phyloP scores from a whole-genome alignment of 2,329 filamentous ascomycete species.

The Aspergillus sergii region DNA sequence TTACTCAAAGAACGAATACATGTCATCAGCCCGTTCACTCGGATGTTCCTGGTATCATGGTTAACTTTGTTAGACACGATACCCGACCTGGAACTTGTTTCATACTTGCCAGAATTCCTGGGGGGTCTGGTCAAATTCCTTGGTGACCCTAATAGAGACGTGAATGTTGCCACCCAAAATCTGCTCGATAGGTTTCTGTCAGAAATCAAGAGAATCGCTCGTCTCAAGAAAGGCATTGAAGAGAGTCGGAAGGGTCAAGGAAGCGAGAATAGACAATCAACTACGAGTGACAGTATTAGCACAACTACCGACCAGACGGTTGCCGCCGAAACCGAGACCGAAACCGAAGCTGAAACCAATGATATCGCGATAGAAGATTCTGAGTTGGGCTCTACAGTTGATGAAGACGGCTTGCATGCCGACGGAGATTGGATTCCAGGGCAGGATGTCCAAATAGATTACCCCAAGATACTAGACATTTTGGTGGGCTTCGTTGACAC shows the following conservation, averaged over 20 bases:
- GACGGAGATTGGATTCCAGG: conserved; percentile 97
- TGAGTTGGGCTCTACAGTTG: conserved; percentile 48
- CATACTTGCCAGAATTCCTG: conserved; percentile 88
- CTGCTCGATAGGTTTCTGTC: conserved; percentile 86
- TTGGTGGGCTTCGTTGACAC: conserved; percentile 86
- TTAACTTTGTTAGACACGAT: conserved; percentile 94
- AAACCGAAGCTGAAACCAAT: conserved; percentile 35
- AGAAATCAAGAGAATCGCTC: conserved; percentile 92
- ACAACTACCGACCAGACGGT: conserved; percentile 52
- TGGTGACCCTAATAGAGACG: conserved; percentile 86
- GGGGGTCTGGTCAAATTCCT: conserved; percentile 88
- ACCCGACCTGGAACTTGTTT: conserved; percentile 91
- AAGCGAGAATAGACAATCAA: conserved; percentile 70
- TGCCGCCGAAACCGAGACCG: conserved; percentile 31
- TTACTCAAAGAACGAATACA: conserved; percentile 91
- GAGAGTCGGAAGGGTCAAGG: conserved; percentile 75
- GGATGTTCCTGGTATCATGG: conserved; percentile 95
- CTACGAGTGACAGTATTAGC: conserved; percentile 69
- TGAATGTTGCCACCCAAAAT: conserved; percentile 89
- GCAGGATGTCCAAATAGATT: conserved; percentile 93
- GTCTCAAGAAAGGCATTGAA: conserved; percentile 86
- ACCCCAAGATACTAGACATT: conserved; percentile 88
- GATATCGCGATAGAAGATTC: conserved; percentile 60
- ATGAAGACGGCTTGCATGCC: conserved; percentile 60
- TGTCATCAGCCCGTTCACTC: conserved; percentile 90